phyloP scores from a whole-genome alignment of 2,329 filamentous ascomycete genomes.

The Balansia obtecta region DNA sequence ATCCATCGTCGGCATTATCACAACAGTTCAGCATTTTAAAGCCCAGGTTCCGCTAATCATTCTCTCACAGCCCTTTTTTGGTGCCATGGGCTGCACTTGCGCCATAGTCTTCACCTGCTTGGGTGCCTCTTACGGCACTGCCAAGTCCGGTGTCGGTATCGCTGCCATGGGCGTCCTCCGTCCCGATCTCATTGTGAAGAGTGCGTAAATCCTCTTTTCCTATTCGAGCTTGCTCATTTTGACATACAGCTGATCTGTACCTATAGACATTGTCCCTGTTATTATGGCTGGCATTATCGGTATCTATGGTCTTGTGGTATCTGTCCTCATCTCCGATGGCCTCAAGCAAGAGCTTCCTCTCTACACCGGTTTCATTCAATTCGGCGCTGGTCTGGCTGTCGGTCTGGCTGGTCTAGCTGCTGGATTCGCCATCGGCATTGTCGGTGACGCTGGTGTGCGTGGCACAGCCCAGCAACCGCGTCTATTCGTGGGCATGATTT shows the following conservation, averaged over 20 bases:
- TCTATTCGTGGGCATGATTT: constrained; percentile 93
- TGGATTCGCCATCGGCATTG: constrained; percentile 78
- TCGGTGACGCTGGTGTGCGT: constrained; percentile 79
- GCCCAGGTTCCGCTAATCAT: constrained; percentile 20
- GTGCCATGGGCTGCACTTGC: constrained; percentile 94
- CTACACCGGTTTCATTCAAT: constrained; percentile 76
- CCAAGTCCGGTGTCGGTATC: constrained; percentile 98
- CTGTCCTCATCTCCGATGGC: constrained; percentile 73
- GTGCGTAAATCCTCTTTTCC: constrained; percentile 42
- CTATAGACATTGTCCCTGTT: constrained; percentile 89
- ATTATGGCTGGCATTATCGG: constrained; percentile 99
- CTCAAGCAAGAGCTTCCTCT: constrained; percentile 60
- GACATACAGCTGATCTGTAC: constrained; percentile 10
- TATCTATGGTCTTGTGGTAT: constrained; percentile 91
- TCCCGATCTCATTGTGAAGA: constrained; percentile 98
- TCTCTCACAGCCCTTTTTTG: constrained; percentile 68
- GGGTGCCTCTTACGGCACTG: constrained; percentile 94
- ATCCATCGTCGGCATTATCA: constrained; percentile 9
- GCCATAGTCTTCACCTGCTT: constrained; percentile 96
- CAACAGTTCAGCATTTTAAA: constrained; percentile 10
- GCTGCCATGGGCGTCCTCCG: constrained; percentile 95
- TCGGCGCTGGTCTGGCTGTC: constrained; percentile 71
- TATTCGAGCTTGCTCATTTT: neutral
- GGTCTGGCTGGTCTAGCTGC: constrained; percentile 74
- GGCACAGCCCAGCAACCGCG: constrained; percentile 75